phyloP scores from a whole-genome alignment of 2,329 filamentous ascomycete species.

The Rutstroemia sp. region DNA sequence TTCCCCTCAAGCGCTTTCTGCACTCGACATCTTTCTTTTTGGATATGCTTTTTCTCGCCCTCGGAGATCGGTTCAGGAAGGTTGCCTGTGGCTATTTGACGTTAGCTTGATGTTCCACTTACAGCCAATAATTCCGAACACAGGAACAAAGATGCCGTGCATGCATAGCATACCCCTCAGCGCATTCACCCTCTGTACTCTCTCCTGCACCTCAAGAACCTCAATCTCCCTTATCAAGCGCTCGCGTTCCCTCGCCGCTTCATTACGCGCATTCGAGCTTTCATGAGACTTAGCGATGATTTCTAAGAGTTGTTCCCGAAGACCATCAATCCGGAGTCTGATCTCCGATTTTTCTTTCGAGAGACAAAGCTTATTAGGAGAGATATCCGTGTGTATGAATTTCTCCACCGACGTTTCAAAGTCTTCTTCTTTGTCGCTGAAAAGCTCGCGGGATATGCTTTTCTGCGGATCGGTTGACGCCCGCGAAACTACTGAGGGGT shows the following conservation, averaged over 20 bases:
- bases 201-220: slow-evolving; percentile 6
- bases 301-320: not conserved
- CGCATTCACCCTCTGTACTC: not conserved
- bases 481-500: too few species aligned
- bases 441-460: not conserved
- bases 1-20: slow-evolving; percentile 7
- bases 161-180: slow-evolving; percentile 11
- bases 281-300: slow-evolving; percentile 1
- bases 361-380: too few species aligned
- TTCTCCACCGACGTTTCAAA: not conserved
- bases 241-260: not conserved
- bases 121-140: not conserved
- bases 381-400: not conserved
- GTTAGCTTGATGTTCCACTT: not conserved
- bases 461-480: not conserved
- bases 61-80: slow-evolving; percentile 13
- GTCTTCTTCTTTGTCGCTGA: slow-evolving; percentile 3
- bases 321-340: not conserved
- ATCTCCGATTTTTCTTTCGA: not conserved
- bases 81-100: not conserved
- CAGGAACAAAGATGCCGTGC: not conserved
- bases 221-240: slow-evolving; percentile 6
- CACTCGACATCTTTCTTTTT: not conserved
- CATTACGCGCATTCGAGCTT: not conserved
- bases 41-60: slow-evolving; percentile 10